Evolutionary conservation across 2,329 filamentous ascomycete species (phyloP).

Genomic region (Hypoxylon sp.): DNA sequence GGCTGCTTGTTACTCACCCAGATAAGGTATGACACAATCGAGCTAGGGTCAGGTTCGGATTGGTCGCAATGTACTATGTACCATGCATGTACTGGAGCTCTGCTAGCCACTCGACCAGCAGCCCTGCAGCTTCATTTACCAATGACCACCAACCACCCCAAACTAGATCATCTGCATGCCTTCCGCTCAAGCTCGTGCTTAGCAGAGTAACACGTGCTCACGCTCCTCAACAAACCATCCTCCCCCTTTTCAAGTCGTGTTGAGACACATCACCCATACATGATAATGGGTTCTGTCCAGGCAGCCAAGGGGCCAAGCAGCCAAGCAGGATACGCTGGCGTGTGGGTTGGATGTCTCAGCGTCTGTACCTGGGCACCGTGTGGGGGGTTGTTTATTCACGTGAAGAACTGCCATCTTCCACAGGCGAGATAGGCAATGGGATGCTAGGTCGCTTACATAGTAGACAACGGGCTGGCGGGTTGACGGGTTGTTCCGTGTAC

Average conservation of each 20-base stretch:
- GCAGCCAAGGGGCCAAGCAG: too few relatives aligned
- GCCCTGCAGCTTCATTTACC: slow-evolving; percentile 24
- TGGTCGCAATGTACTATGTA: slow-evolving; percentile 10
- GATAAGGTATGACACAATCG: slow-evolving; percentile 37
- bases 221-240: slow-evolving; percentile 18
- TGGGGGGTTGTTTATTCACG: not conserved
- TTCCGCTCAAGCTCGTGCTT: slow-evolving; percentile 27
- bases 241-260: slow-evolving; percentile 5
- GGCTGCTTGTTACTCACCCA: slow-evolving; percentile 21
- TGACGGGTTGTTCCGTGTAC: not conserved
- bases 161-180: slow-evolving; percentile 21
- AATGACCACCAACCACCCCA: slow-evolving; percentile 1
- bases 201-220: slow-evolving; percentile 30
- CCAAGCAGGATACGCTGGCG: slow-evolving; percentile 1
- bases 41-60: slow-evolving; percentile 23
- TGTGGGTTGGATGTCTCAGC: not conserved
- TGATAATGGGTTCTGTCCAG: too few relatives aligned
- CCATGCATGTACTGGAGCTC: slow-evolving; percentile 16
- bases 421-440: too few relatives aligned
- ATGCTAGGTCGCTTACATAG: too few relatives aligned
- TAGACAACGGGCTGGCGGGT: too few relatives aligned
- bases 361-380: not conserved
- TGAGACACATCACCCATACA: slow-evolving; percentile 15
- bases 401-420: not conserved
- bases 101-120: slow-evolving; percentile 18